Conservation (phyloP, 108 stramenopile genomes). For the Cyclotella cryptica region DNA sequence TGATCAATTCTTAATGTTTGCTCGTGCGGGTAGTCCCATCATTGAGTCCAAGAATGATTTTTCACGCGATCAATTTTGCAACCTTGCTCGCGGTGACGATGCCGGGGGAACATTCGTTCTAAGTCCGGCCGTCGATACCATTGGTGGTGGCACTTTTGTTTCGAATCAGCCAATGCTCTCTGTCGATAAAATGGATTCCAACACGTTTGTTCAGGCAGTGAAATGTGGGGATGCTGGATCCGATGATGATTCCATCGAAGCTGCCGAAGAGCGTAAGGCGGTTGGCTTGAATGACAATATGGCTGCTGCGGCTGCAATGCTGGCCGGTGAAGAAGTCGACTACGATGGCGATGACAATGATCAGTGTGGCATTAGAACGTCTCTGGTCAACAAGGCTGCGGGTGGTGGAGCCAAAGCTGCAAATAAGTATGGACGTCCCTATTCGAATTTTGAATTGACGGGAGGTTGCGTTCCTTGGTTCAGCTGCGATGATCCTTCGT, state of each 20-base stretch:
- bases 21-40: slow-evolving; percentile 50
- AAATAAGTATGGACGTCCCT: slow-evolving; percentile 71
- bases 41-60: slow-evolving; percentile 15
- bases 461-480: slow-evolving; percentile 82
- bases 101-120: slow-evolving; percentile 27
- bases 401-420: slow-evolving; percentile 55
- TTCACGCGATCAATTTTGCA: slow-evolving; percentile 23
- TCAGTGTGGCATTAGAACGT: slow-evolving; percentile 31
- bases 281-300: slow-evolving; percentile 89
- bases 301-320: slow-evolving; percentile 75
- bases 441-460: slow-evolving; percentile 83
- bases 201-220: slow-evolving; percentile 46
- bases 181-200: slow-evolving; percentile 28
- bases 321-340: slow-evolving; percentile 58
- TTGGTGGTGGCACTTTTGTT: slow-evolving; percentile 25
- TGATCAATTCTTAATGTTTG: slow-evolving; percentile 68
- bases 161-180: slow-evolving; percentile 10
- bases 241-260: slow-evolving; percentile 68
- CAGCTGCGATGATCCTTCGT: slow-evolving; percentile 79
- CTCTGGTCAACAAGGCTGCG: slow-evolving; percentile 34
- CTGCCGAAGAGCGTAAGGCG: slow-evolving; percentile 80
- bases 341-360: slow-evolving; percentile 47
- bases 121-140: slow-evolving; percentile 10
- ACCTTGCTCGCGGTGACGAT: slow-evolving; percentile 18
- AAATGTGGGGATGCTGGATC: slow-evolving; percentile 62